phyloP scores from a whole-genome alignment of 108 stramenopile genomes.

The Schizochytrium sp. region DNA sequence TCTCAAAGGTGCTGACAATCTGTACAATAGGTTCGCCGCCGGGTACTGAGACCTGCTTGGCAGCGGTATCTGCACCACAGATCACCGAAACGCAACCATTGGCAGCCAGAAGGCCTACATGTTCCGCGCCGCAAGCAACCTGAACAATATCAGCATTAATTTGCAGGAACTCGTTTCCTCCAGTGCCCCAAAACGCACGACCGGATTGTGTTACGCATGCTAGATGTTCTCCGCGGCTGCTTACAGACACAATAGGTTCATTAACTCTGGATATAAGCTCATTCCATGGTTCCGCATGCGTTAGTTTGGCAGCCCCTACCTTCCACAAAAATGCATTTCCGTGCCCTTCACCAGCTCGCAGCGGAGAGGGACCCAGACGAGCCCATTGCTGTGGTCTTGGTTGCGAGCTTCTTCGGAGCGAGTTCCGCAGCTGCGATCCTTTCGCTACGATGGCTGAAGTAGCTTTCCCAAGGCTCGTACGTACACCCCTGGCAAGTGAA shows the following conservation, averaged over 20 bases:
- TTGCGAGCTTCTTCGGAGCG: neutral
- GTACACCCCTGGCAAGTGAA: neutral
- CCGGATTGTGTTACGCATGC: neutral
- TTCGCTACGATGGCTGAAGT: neutral
- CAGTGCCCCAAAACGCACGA: neutral
- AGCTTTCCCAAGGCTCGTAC: neutral
- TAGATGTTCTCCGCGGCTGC: neutral
- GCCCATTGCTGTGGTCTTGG: neutral
- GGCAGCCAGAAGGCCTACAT: conserved; percentile 69
- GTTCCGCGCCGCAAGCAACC: conserved; percentile 71
- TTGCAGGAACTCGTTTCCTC: neutral
- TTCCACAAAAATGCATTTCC: neutral
- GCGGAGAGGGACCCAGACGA: neutral
- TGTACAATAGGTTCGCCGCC: neutral
- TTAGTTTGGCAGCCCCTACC: neutral
- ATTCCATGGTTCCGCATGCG: neutral
- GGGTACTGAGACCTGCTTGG: neutral
- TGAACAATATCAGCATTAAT: neutral
- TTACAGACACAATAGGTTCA: neutral
- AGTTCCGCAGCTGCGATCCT: neutral
- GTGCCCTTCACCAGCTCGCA: neutral
- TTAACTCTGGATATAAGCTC: neutral
- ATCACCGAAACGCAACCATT: conserved; percentile 65
- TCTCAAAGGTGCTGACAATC: neutral
- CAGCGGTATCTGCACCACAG: neutral